Evolutionary conservation across 2,329 filamentous ascomycete species (phyloP).

Genomic region (Venturiaceae sp.): DNA sequence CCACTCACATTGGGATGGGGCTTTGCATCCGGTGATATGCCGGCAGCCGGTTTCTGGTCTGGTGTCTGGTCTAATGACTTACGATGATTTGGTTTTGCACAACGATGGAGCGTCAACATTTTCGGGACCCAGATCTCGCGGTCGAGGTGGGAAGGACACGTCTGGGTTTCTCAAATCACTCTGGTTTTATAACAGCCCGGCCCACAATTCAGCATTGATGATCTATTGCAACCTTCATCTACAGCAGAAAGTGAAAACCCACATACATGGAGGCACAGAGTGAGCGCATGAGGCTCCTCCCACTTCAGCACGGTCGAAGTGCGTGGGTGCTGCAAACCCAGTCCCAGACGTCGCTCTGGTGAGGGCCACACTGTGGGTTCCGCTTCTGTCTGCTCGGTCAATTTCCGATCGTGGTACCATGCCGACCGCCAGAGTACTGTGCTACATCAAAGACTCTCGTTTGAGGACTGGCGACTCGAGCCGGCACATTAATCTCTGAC

Average conservation of each 20-base stretch:
- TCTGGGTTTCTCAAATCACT: background rate
- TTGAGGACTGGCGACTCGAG: background rate
- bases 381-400: background rate
- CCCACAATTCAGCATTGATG: background rate
- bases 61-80: background rate
- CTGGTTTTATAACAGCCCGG: background rate
- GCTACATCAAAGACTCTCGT: background rate
- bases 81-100: background rate
- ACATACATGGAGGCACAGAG: background rate
- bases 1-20: constrained; percentile 16
- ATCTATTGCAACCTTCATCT: background rate
- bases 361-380: background rate
- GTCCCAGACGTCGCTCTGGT: background rate
- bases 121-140: background rate
- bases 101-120: background rate
- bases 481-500: background rate
- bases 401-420: background rate
- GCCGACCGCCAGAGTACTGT: background rate
- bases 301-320: background rate
- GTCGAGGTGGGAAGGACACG: background rate
- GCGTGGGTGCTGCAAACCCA: background rate
- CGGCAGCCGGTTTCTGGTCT: background rate
- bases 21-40: constrained; percentile 1
- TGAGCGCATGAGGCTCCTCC: background rate
- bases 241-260: background rate